Percentiles rank a stretch among this genome's conserved stretches.
phyloP scores from a whole-genome alignment of 257 asterid species.

The Solanum tarijense region DNA sequence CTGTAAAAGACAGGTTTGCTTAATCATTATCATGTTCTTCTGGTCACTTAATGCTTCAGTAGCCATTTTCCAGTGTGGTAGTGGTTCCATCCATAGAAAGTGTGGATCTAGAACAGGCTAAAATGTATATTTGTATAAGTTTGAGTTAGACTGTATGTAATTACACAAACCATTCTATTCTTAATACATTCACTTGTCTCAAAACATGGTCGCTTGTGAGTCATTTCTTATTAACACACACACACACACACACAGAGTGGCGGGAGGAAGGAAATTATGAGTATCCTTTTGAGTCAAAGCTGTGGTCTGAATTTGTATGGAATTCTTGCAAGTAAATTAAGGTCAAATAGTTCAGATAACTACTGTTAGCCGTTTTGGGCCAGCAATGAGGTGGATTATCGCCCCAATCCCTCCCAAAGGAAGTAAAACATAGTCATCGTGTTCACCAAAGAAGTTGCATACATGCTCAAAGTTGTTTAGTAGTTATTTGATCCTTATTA shows the following conservation, averaged over 20 bases:
- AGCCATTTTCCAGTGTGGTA: background rate
- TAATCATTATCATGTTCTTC: background rate
- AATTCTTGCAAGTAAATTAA: background rate
- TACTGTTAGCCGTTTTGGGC: background rate
- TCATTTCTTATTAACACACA: background rate
- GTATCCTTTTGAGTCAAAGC: background rate
- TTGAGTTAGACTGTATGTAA: background rate
- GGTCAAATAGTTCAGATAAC: background rate
- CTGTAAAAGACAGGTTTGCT: conserved; percentile 62
- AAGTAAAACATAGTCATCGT: background rate
- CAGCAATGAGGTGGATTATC: background rate
- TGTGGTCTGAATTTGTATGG: background rate
- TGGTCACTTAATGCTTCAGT: background rate
- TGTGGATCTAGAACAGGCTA: background rate
- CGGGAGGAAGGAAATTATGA: background rate
- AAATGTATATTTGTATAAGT: background rate
- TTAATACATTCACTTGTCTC: background rate
- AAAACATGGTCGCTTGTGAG: background rate
- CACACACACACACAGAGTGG: background rate
- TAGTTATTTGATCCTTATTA: background rate
- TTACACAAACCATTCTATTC: background rate
- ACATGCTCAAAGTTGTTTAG: background rate
- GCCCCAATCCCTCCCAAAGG: background rate
- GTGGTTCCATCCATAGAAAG: background rate
- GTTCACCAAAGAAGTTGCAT: background rate